Evolutionary conservation across 1,139 yeast genomes (phyloP), one percentile per base, ranked within the genome.

Genomic region (Taphrina communis): DNA sequence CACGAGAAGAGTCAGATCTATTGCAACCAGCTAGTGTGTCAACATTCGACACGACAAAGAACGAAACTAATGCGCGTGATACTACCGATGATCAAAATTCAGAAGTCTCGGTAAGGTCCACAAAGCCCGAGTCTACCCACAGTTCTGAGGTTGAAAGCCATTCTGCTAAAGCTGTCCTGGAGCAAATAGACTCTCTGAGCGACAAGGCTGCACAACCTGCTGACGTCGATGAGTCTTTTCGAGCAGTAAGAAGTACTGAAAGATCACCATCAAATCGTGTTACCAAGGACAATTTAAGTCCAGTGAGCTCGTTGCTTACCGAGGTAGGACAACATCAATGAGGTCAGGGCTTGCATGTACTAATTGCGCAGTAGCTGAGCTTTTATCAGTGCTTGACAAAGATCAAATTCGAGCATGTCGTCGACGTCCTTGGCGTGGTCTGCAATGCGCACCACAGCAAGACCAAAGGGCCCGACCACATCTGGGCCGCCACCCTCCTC

Each of bases 361-460:
- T 58, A 12, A 58, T 35, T 14, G 39, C n/a, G 19, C 53, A 42
- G 62, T 44, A 58, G 62, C 12, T 31, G 25, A 58, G 61, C 21
- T 57, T 38, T 17, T 46, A 55, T 25, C 56, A 44, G 35, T 19
- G 36, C 38, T 41, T 63, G 14, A 41, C n/a, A 36, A 21, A 39
- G 14, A 17, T 56, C 11, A 38, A 31, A 48, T 48, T 55, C 11
- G 44, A 39, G 3, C 31, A 38, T 31, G 48, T 48, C 21, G 42
- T 50, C 12, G 61, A 63, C 35, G 39, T 35, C 17, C 55, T 46
- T 7, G 55, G 48, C 12, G 55, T 46, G 19, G 46, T 36, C 17
- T 42, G 35, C 14, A 38, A 55, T 19, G 38, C 56, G 8, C 36
- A 44, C 9, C 19, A 14, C 31, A 42, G 58, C 56, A 60, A 44